phyloP scores from a whole-genome alignment of 345 rosid species.

The Schrenkiella parvula region DNA sequence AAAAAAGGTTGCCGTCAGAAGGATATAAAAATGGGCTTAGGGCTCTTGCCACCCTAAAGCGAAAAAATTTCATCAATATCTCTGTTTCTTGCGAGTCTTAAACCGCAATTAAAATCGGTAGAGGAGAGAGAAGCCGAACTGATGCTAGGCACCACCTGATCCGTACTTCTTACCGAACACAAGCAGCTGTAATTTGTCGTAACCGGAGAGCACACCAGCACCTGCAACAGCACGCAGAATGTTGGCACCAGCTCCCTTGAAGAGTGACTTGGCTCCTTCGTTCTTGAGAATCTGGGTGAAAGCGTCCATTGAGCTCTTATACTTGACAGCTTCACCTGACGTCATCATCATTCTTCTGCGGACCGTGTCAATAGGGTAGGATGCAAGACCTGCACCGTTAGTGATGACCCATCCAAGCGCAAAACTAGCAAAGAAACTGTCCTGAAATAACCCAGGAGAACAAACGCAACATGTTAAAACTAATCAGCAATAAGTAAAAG shows the following conservation, averaged over 20 bases:
- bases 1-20: conserved; percentile 4
- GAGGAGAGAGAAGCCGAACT: neutral
- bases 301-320: conserved; percentile 72
- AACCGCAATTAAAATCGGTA: conserved; percentile 11
- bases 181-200: conserved; percentile 76
- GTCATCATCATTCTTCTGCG: conserved; percentile 99
- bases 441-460: conserved; percentile 43
- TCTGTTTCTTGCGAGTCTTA: conserved; percentile 6
- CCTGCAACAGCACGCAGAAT: conserved; percentile 83
- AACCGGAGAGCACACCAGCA: conserved; percentile 91
- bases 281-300: conserved; percentile 71
- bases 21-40: conserved; percentile 10
- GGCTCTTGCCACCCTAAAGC: conserved; percentile 1
- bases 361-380: conserved; percentile 82
- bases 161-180: conserved; percentile 81
- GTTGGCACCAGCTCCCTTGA: conserved; percentile 93
- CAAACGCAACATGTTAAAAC: neutral
- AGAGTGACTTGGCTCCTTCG: conserved; percentile 75
- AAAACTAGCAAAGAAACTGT: conserved; percentile 84
- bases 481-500: neutral
- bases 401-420: conserved; percentile 83
- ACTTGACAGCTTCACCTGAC: conserved; percentile 85
- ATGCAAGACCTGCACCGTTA: conserved; percentile 78
- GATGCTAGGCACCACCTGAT: conserved; percentile 54
- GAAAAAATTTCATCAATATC: conserved; percentile 25